Evolutionary conservation across 306 rosid genomes (phyloP), one percentile per base, ranked within the genome.

Genomic region (Pyrus bretschneideri): DNA sequence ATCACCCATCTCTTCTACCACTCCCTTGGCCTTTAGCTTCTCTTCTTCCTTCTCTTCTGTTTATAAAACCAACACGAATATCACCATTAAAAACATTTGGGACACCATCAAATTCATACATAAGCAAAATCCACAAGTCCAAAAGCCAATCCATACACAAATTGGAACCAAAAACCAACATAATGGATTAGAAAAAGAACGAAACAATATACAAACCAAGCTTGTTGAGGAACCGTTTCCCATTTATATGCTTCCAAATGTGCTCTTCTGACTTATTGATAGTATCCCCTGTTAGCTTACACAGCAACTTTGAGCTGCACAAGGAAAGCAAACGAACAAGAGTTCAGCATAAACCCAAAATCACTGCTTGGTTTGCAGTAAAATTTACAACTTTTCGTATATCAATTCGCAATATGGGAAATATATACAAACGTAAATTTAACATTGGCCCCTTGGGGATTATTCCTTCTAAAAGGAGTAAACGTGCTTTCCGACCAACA

Each of bases 211-310:
- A 86, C 91, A 49, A 67, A 95, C 98, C 98, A 80, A 95, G 85
- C 79, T 90, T 92, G 78, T 89, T 95, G 81, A 95, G 97, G 82
- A 95, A 95, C 12, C 96, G 88, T 80, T 83, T 95, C 21, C 98
- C 98, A 64, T 74, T 92, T 74, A 95, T 87, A 85, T 95, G 97
- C 90, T 95, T 95, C 98, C 98, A 95, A 77, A 95, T 89, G 80
- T 95, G 98, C 69, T 95, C 97, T 82, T 95, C 98, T 7, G 97
- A 78, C 89, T 95, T 95, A 81, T 95, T 95, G 67, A 95, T 83
- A 0, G 88, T 89, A 64, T 89, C 90, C 31, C 95, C 97, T 7
- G 98, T 95, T 22, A 95, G 77, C 78, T 90, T 92, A 84, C 98
- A 95, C 30, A 88, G 79, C 87, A 92, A 73, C 86, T 92, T 95